A percentile compares a stretch with the other conserved stretches of the same genome.
phyloP scores from a whole-genome alignment of 345 rosid genomes.

The Lumnitzera racemosa region DNA sequence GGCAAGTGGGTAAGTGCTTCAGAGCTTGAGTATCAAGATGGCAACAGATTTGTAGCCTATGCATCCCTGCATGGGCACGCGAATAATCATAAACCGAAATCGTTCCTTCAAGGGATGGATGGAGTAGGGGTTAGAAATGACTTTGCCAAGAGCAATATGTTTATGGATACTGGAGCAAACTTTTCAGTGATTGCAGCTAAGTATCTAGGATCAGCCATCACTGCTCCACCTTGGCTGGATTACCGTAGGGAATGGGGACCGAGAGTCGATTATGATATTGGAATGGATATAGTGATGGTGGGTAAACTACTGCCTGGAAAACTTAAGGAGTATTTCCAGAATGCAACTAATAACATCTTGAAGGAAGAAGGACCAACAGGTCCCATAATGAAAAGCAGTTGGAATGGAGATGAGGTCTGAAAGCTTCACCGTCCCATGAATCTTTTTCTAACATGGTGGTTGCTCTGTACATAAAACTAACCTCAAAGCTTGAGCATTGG shows the following conservation, averaged over 20 bases:
- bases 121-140: conserved; percentile 18
- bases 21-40: conserved; percentile 13
- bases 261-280: conserved; percentile 8
- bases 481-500: too few relatives aligned
- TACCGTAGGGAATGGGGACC: conserved; percentile 21
- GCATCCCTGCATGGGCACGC: conserved; percentile 20
- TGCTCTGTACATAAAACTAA: too few relatives aligned
- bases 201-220: conserved; percentile 8
- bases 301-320: conserved; percentile 7
- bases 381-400: conserved; percentile 11
- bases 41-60: conserved; percentile 13
- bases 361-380: conserved; percentile 21
- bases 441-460: too few relatives aligned
- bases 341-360: conserved; percentile 2
- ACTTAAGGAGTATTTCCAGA: conserved; percentile 4
- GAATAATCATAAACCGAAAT: background rate
- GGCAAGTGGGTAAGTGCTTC: conserved; percentile 15
- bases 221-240: conserved; percentile 13
- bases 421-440: background rate
- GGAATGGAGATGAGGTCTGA: conserved; percentile 18
- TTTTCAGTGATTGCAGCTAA: conserved; percentile 12
- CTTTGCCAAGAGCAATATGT: conserved; percentile 6
- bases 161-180: conserved; percentile 8
- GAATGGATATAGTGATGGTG: conserved; percentile 9
- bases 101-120: conserved; percentile 11